Evolutionary conservation across 495 filamentous ascomycete species (phyloP).

Genomic region (Daldinia caldariorum): DNA sequence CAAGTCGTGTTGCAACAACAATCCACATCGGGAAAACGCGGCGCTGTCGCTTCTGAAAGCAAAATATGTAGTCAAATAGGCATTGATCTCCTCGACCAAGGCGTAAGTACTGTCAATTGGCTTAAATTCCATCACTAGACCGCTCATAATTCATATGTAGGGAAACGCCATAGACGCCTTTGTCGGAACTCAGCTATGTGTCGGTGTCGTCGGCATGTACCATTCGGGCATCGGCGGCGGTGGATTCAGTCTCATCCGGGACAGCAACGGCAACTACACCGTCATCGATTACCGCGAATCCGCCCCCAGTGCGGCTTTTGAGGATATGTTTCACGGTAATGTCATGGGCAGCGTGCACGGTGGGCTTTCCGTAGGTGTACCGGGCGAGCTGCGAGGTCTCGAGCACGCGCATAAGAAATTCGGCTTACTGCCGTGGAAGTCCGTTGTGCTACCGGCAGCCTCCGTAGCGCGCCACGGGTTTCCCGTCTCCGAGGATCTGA

Average conservation of each 20-base stretch:
- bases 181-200: constrained; percentile 76
- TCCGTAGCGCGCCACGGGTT: constrained; percentile 81
- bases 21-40: constrained; percentile 49
- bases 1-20: constrained; percentile 38
- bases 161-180: constrained; percentile 82
- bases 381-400: constrained; percentile 82
- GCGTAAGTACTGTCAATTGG: constrained; percentile 50
- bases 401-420: constrained; percentile 70
- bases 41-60: constrained; percentile 84
- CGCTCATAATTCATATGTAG: constrained; percentile 31
- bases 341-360: constrained; percentile 52
- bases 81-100: constrained; percentile 71
- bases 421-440: constrained; percentile 72
- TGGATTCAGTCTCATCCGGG: constrained; percentile 83
- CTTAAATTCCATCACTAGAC: not conserved
- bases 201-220: constrained; percentile 86
- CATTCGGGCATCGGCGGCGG: constrained; percentile 89
- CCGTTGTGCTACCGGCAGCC: constrained; percentile 75
- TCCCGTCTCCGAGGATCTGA: constrained; percentile 69
- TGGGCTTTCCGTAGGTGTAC: constrained; percentile 68
- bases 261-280: constrained; percentile 71
- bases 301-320: constrained; percentile 77
- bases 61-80: constrained; percentile 80
- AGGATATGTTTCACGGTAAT: constrained; percentile 77
- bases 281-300: constrained; percentile 88